phyloP scores from a whole-genome alignment of 805 yeast species.

The Cyberlindnera mycetangii region DNA sequence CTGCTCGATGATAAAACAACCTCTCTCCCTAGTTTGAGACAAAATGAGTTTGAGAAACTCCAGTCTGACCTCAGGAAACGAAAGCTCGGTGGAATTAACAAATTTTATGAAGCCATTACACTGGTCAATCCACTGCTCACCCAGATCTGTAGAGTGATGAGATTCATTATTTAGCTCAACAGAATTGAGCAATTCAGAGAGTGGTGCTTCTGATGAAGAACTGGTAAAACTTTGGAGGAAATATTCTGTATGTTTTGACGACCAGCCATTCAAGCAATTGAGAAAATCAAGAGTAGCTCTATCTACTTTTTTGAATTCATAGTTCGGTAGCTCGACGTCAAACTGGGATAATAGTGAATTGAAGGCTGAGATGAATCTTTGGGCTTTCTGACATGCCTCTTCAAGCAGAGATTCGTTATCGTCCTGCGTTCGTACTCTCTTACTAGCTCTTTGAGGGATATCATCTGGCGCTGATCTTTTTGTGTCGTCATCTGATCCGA shows the following conservation, averaged over 20 bases:
- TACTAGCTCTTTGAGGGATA: conserved; percentile 37
- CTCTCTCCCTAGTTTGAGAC: conserved; percentile 8
- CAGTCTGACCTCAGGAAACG: conserved; percentile 38
- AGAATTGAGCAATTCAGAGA: conserved; percentile 32
- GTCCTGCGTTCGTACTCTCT: conserved; percentile 34
- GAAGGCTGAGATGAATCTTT: conserved; percentile 11
- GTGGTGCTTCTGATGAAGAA: conserved; percentile 18
- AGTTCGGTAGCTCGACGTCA: conserved; percentile 7
- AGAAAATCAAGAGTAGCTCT: conserved; percentile 14
- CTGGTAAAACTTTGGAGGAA: conserved; percentile 18
- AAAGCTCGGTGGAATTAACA: conserved; percentile 17
- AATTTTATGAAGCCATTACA: background rate
- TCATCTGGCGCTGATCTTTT: conserved; percentile 20
- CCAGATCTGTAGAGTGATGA: conserved; percentile 4
- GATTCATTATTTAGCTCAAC: conserved; percentile 26
- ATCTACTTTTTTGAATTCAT: conserved; percentile 2
- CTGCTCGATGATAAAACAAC: conserved; percentile 23
- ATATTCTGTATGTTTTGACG: conserved; percentile 28
- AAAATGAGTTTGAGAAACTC: conserved; percentile 29
- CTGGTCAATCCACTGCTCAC: conserved; percentile 16
- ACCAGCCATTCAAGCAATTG: conserved; percentile 21
- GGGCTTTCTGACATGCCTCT: background rate
- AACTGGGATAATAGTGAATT: conserved; percentile 7
- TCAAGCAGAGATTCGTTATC: conserved; percentile 18
- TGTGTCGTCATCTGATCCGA: background rate